A percentile compares a stretch with the other conserved stretches of the same genome.
Evolutionary conservation across 1,284 basidiomycete genomes (phyloP).

Genomic region (Boletus semigastroideus): DNA sequence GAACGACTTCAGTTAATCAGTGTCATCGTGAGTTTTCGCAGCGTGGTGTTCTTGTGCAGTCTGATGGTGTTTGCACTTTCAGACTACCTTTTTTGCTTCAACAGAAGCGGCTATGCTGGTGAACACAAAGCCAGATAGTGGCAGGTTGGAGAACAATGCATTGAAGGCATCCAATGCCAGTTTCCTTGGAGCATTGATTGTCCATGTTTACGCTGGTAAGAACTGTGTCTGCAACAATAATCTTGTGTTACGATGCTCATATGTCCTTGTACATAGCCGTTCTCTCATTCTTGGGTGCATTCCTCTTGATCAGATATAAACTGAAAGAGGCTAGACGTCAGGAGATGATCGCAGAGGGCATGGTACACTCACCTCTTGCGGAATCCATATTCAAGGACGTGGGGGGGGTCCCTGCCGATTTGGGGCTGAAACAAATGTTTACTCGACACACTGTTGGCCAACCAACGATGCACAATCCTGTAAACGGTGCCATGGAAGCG

Average conservation of each 20-base stretch:
- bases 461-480: background rate
- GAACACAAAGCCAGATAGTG: conserved; percentile 35
- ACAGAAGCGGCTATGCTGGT: conserved; percentile 53
- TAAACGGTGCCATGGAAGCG: too few species aligned
- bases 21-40: conserved; percentile 46
- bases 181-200: conserved; percentile 50
- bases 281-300: conserved; percentile 56
- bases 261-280: conserved; percentile 39
- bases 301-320: conserved; percentile 56
- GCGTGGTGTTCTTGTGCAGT: background rate
- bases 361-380: conserved; percentile 20
- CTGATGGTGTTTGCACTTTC: conserved; percentile 1
- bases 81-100: conserved; percentile 66
- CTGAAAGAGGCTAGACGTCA: conserved; percentile 50
- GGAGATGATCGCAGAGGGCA: conserved; percentile 34
- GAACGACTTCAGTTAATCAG: conserved; percentile 59
- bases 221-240: background rate
- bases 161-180: conserved; percentile 45
- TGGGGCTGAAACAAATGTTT: background rate
- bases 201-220: conserved; percentile 55
- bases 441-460: background rate
- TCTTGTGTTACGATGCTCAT: background rate
- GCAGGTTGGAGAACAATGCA: background rate
- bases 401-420: conserved; percentile 9
- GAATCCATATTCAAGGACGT: conserved; percentile 5